A percentile compares a stretch with the other conserved stretches of the same genome.
Evolutionary conservation across 202 grass and related monocot species (phyloP).

Genomic region (Cymbopogon flexuosus): DNA sequence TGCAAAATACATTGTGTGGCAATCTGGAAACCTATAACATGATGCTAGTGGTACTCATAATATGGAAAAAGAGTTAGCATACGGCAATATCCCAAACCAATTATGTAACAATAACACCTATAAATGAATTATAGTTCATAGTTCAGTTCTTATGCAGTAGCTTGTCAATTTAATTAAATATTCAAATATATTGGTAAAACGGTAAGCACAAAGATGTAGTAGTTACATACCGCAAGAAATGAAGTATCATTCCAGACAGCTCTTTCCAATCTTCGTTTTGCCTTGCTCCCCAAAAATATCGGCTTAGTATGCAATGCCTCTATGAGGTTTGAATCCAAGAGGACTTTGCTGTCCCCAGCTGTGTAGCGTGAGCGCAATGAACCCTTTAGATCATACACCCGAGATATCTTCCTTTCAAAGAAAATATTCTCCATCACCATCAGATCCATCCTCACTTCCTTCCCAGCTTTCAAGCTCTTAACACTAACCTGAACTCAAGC

Average conservation of each 20-base stretch:
- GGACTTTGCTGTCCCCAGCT: constrained; percentile 59
- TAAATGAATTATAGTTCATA: neutral
- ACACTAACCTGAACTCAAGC: constrained; percentile 56
- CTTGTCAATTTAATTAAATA: neutral
- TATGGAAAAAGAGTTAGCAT: neutral
- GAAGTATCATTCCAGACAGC: constrained; percentile 97
- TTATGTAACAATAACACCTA: neutral
- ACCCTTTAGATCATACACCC: constrained; percentile 96
- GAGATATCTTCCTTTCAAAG: constrained; percentile 78
- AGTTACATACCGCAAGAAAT: constrained; percentile 76
- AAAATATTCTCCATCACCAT: constrained; percentile 99
- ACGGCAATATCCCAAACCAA: constrained; percentile 6
- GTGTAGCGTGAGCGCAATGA: constrained; percentile 89
- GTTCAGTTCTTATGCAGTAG: constrained; percentile 1
- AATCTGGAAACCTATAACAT: neutral
- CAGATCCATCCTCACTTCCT: constrained; percentile 80
- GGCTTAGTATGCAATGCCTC: constrained; percentile 86
- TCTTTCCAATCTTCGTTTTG: constrained; percentile 81
- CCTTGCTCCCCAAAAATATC: constrained; percentile 83
- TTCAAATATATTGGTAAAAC: constrained; percentile 20
- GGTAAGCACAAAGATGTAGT: constrained; percentile 5
- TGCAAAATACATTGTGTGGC: neutral
- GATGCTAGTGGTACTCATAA: neutral
- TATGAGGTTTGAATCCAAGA: constrained; percentile 89
- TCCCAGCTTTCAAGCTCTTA: constrained; percentile 69